These are phyloP conservation scores for Pythium rhizo-oryzae DNA, from an alignment of 352 stramenopile species.

Conservation along the genomic window DNA sequence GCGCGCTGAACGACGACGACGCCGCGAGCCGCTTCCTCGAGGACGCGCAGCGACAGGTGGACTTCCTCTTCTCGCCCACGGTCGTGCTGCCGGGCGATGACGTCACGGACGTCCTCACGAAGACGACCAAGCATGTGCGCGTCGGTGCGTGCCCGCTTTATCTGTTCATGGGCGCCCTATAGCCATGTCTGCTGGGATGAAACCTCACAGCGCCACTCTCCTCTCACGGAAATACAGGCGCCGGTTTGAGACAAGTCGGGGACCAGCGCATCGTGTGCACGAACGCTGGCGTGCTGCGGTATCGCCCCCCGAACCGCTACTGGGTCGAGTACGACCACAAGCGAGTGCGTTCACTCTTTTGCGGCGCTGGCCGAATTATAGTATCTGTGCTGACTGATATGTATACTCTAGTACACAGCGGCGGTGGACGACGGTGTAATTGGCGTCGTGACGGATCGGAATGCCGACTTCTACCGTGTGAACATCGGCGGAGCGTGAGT, in stretches of 20 bases:
- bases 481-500: constrained; percentile 93
- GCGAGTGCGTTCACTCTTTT: constrained; percentile 46
- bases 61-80: constrained; percentile 74
- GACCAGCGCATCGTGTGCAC: constrained; percentile 70
- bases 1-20: constrained; percentile 29
- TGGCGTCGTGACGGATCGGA: constrained; percentile 94
- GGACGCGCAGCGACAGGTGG: constrained; percentile 71
- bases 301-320: constrained; percentile 86
- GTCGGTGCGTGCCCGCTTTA: constrained; percentile 40
- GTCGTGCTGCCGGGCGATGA: constrained; percentile 82
- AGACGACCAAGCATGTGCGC: constrained; percentile 67
- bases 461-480: constrained; percentile 94
- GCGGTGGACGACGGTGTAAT: constrained; percentile 92
- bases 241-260: constrained; percentile 60
- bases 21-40: constrained; percentile 67
- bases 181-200: neutral
- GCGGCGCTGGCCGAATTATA: neutral
- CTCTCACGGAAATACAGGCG: constrained; percentile 34
- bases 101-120: constrained; percentile 75
- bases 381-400: neutral
- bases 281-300: constrained; percentile 84
- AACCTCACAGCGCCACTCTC: constrained; percentile 1
- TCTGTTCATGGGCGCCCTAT: neutral
- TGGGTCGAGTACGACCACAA: constrained; percentile 91
- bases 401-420: constrained; percentile 56